Conservation (phyloP, 352 stramenopile genomes). For the Saprolegnia parasitica region DNA sequence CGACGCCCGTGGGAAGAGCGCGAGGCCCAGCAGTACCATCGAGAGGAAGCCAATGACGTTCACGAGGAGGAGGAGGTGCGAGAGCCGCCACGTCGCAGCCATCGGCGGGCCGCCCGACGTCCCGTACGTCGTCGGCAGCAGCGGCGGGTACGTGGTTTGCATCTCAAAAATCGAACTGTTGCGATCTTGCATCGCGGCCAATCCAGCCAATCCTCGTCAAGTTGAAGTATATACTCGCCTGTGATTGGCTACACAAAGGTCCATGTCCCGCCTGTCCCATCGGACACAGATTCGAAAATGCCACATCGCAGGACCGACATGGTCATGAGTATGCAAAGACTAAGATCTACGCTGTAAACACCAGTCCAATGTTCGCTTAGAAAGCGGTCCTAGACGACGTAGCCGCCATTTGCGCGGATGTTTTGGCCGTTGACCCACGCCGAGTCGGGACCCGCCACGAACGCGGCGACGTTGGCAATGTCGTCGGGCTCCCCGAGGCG, state of each 20-base stretch:
- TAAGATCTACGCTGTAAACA: too few species aligned
- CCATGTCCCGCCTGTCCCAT: too few species aligned
- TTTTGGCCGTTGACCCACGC: slow-evolving; percentile 26
- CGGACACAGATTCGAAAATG: too few species aligned
- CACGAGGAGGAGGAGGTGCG: not conserved
- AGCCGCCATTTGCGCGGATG: slow-evolving; percentile 25
- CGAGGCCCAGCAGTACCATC: not conserved
- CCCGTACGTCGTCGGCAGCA: not conserved
- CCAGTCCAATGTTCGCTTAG: too few species aligned
- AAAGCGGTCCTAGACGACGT: slow-evolving; percentile 2
- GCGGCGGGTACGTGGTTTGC: not conserved
- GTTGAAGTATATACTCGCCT: too few species aligned
- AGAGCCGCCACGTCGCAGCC: not conserved
- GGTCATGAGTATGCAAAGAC: too few species aligned
- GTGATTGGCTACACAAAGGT: too few species aligned
- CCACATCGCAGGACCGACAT: too few species aligned
- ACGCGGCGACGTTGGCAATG: slow-evolving; percentile 27
- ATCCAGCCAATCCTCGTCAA: too few species aligned
- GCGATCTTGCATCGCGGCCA: not conserved
- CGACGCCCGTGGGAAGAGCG: not conserved
- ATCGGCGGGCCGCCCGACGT: not conserved
- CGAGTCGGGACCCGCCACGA: slow-evolving; percentile 23
- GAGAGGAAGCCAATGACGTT: not conserved
- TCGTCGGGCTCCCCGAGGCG: slow-evolving; percentile 27
- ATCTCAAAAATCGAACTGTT: not conserved